Percentiles rank a stretch among this genome's conserved stretches.
phyloP scores from a whole-genome alignment of 73 alveolate genomes.

The Tetrahymena borealis region DNA sequence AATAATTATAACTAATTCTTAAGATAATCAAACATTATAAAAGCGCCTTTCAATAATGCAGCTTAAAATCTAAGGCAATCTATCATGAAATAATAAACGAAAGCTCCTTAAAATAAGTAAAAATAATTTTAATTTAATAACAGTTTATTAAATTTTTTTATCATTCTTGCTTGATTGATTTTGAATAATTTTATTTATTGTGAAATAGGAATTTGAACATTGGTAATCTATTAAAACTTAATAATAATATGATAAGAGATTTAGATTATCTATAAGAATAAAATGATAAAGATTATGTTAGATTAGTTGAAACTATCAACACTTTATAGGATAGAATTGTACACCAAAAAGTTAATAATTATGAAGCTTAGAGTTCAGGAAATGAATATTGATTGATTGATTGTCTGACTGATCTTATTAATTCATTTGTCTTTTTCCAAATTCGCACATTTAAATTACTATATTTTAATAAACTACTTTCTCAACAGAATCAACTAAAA shows the following conservation, averaged over 20 bases:
- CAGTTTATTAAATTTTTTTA: not conserved
- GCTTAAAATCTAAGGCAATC: not conserved
- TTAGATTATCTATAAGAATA: not conserved
- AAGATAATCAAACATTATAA: not conserved
- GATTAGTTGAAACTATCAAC: not conserved
- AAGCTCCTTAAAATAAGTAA: not conserved
- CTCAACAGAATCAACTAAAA: too few species aligned
- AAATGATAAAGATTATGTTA: not conserved
- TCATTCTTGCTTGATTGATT: not conserved
- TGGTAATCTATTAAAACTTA: not conserved
- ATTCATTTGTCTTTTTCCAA: too few species aligned
- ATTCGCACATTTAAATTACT: too few species aligned
- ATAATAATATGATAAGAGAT: not conserved
- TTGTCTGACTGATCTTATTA: not conserved
- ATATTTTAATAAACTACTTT: too few species aligned
- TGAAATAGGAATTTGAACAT: not conserved
- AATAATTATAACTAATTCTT: not conserved
- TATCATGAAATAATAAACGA: not conserved
- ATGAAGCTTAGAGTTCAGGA: not conserved
- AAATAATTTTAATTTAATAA: not conserved
- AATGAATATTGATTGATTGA: not conserved
- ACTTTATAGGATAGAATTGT: not conserved
- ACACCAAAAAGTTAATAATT: not conserved
- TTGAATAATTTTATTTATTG: not conserved
- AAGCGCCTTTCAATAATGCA: not conserved